Base-by-base conservation (phyloP, 2,329 filamentous ascomycete species). In the Fusarium sp. region DNA sequence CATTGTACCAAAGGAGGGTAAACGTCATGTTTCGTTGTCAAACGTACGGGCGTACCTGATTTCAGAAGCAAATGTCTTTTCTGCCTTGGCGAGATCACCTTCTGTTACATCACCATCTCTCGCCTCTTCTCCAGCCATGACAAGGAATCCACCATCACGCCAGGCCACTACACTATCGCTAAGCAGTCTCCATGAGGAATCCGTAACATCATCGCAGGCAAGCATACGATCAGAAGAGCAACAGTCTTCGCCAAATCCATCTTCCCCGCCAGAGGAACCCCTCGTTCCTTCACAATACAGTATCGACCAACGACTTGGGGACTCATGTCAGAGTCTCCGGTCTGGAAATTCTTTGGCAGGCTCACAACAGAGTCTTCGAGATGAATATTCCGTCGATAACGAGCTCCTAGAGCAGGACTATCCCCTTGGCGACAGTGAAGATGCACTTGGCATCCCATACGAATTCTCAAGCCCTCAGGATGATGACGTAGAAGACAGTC, bases 31-130 rank as follows among this genome's bases (percentile, higher is more conserved):
- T 52, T 86, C 85, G 18, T 81, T 93, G n/a, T 85, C 87, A 18
- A 87, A 87, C 54, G 87, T 93, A 35, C 86, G 88, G 26, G 91
- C 90, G 17, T 88, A 87, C 70, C 79, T 93, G 32, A 89, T 93
- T 42, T 91, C 90, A 6, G 90, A 93, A 72, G 88, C 89, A 20
- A 89, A 89, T 49, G 85, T 89, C 41, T 92, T 93, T 63, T 88
- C 89, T 7, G 85, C 85, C 13, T 79, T 91, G 41, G 86, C 87
- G 14, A 85, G 85, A 44, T 88, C 88, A 7, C 86, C 89, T 3
- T 87, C 88, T 3, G 81, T 88, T 71, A 71, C 78, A 23, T 82
- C 81, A 32, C 79, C 83, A 7, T 83, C 82, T 7, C 73, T 80
- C 15, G 70, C 79, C 23, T 85, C 86, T 9, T 91, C 90, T 3